Evolutionary conservation across 2,329 filamentous ascomycete species (phyloP).

Genomic region (Bipolaris cookei): DNA sequence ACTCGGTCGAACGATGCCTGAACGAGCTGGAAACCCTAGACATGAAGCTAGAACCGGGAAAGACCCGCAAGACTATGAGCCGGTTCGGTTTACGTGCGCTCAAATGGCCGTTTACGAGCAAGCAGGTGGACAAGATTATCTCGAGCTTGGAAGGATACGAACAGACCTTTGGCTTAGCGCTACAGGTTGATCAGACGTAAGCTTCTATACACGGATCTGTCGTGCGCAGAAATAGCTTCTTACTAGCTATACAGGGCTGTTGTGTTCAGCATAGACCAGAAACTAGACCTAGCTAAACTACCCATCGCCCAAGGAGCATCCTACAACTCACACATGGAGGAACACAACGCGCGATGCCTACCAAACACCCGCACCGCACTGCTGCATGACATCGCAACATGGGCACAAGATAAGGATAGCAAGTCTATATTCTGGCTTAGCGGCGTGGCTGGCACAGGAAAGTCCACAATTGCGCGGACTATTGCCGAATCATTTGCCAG

Average conservation of each 20-base stretch:
- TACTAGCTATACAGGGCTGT: conserved; percentile 9
- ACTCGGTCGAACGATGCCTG: conserved; percentile 24
- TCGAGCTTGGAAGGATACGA: conserved; percentile 35
- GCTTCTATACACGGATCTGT: conserved; percentile 28
- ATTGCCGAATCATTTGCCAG: conserved; percentile 23
- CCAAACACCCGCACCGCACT: conserved; percentile 33
- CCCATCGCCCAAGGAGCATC: conserved; percentile 23
- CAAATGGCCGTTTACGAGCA: conserved; percentile 51
- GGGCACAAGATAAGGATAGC: conserved; percentile 22
- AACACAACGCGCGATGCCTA: conserved; percentile 30
- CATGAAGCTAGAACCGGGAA: conserved; percentile 19
- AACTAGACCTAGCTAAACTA: conserved; percentile 22
- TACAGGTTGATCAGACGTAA: conserved; percentile 49
- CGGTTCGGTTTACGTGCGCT: conserved; percentile 44
- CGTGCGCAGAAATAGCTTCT: conserved; percentile 8
- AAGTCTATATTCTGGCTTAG: conserved; percentile 42
- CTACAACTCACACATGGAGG: conserved; percentile 23
- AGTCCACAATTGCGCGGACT: conserved; percentile 26
- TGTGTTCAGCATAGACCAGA: conserved; percentile 15
- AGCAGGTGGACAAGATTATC: conserved; percentile 41
- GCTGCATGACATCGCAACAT: conserved; percentile 29
- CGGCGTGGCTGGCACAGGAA: conserved; percentile 20
- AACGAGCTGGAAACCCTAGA: conserved; percentile 20
- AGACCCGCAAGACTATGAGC: conserved; percentile 38
- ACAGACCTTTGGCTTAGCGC: conserved; percentile 34